Base-by-base conservation (phyloP, 2,329 filamentous ascomycete species). In the Colletotrichum horii region DNA sequence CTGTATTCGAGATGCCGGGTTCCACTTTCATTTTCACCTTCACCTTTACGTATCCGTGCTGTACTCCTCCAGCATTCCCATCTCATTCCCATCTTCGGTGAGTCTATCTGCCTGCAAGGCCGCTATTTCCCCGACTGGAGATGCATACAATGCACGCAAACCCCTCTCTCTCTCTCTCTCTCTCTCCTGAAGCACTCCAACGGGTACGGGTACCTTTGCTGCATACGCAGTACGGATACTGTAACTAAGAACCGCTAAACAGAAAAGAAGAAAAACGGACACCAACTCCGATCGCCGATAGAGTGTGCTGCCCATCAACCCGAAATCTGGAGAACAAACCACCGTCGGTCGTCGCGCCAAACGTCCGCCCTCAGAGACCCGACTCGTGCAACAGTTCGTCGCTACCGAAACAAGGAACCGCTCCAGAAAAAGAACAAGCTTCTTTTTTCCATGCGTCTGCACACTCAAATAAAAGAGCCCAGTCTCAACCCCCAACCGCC, bases 1-100 rank as follows among this genome's bases (percentile, higher is more conserved):
- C 67, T 71, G 72, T 75, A 75, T 75, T 60, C 52, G 72, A 71
- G 68, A 71, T 75, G 34, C 34, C 28, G 43, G 66, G 19, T 24
- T 55, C 30, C 22, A 30, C 28, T 24, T 43, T 43, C 38, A 43
- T 43, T 43, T 43, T 43, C 38, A 43, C 38, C 9, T 12, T 66
- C 66, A 43, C 7, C 55, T n/a, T 36, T 28, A 12, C 43, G 16
- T 62, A 8, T 24, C n/a, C 16, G 19, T 16, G 58, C n/a, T n/a
- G n/a, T n/a, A n/a, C n/a, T n/a, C n/a, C 14, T 22, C 32, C 30
- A 24, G 19, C 60, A 30, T 34, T 32, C 6, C 34, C 14, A 66
- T 66, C 36, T 66, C n/a, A 65, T 62, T 32, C 58, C 38, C 38
- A 43, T 43, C 19, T 43, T 43, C 38, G 38, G 38, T 43, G 38